Base-by-base conservation (phyloP, 805 yeast species). In the Priceomyces haplophilus region DNA sequence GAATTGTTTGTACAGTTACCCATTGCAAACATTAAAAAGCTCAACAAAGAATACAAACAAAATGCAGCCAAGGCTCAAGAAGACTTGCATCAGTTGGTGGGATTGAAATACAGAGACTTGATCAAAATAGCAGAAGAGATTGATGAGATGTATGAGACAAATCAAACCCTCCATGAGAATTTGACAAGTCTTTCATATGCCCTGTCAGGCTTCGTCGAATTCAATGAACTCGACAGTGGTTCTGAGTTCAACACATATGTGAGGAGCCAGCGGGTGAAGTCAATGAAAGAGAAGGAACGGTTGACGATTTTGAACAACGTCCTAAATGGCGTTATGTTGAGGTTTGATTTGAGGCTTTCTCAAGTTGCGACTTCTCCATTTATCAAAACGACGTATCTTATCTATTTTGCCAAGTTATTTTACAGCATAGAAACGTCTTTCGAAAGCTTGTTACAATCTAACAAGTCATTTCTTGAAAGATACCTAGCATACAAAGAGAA, bases 41-140 rank as follows among this genome's bases (percentile, higher is more conserved):
- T 67, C 18, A 60, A 60, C 34, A 43, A 50, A 3, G 59, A 61
- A 17, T 69, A 67, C 45, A 52, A 56, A 27, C 45, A 43, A 6
- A 54, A 53, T 23, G 63, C 61, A n/a, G 46, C 44, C 4, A 37
- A 47, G 11, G 67, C 73, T 43, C 62, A 61, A 43, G 27, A 50
- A 8, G 64, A 68, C 33, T 51, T 70, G 12, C 74, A 69, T 43
- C 41, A 49, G 3, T 55, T 70, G 37, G 75, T 70, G 16, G 71
- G 73, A 5, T 49, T 47, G 23, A 70, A 70, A 41, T 70, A 70
- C 54, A 53, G 76, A 36, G 74, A 69, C 51, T 59, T 70, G 52
- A 68, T 70, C 36, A 57, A 61, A 35, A 69, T 70, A 11, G 72
- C 75, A n/a, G 73, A 69, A 44, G 72, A 67, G 41, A 69, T 70